These are phyloP conservation scores for Rickenella mellea DNA, from an alignment of 768 basidiomycete species.

Conservation along the genomic window DNA sequence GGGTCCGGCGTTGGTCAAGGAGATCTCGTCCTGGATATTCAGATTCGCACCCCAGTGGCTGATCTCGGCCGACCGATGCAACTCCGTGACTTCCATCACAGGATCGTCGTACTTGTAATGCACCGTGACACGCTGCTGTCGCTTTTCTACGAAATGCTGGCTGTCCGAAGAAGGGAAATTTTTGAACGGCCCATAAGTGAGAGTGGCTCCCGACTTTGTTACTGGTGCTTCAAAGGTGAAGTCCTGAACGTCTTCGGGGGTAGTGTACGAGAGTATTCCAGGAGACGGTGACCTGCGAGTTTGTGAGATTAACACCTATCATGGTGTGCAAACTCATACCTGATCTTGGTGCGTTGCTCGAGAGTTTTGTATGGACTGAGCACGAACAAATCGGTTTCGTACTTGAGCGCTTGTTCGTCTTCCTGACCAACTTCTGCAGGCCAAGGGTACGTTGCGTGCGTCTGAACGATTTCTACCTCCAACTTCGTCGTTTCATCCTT, in stretches of 20 bases:
- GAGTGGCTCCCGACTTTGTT: slow-evolving; percentile 66
- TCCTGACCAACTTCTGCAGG: slow-evolving; percentile 65
- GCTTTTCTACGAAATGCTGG: slow-evolving; percentile 40
- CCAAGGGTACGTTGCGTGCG: slow-evolving; percentile 70
- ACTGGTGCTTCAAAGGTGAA: slow-evolving; percentile 54
- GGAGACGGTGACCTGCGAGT: slow-evolving; percentile 55
- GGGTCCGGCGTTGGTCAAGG: slow-evolving; percentile 85
- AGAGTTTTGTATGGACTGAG: slow-evolving; percentile 75
- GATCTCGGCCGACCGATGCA: slow-evolving; percentile 77
- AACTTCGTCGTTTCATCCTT: slow-evolving; percentile 60
- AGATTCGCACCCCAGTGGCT: slow-evolving; percentile 97
- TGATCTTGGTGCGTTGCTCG: slow-evolving; percentile 80
- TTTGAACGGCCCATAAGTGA: slow-evolving; percentile 86
- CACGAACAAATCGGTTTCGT: slow-evolving; percentile 67
- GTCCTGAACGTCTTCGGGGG: slow-evolving; percentile 47
- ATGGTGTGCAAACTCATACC: slow-evolving; percentile 35
- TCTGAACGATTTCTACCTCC: slow-evolving; percentile 69
- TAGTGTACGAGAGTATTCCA: slow-evolving; percentile 61
- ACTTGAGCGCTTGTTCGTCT: slow-evolving; percentile 74
- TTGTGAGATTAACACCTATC: not conserved
- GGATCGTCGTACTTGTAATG: slow-evolving; percentile 84
- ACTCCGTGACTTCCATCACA: slow-evolving; percentile 61
- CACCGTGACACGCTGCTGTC: slow-evolving; percentile 59
- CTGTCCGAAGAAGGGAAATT: slow-evolving; percentile 58
- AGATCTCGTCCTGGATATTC: slow-evolving; percentile 84